Conservation (phyloP, 768 basidiomycete genomes). For the Cystobasidium tubakii region DNA sequence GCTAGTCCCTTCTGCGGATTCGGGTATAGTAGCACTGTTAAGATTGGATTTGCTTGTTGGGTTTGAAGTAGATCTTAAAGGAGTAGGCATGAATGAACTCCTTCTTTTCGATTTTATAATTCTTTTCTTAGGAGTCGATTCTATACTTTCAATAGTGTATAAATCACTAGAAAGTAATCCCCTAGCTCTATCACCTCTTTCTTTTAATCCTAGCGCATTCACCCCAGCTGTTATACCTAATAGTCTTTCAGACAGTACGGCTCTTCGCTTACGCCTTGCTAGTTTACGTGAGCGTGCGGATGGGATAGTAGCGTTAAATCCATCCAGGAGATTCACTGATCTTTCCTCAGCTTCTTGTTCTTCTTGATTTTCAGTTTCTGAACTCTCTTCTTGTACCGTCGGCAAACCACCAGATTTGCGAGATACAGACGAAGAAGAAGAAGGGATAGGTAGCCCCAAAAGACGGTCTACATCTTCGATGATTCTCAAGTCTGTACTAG, state of each 20-base stretch:
- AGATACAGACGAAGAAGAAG: neutral
- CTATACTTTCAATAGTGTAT: constrained; percentile 26
- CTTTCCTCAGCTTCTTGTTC: constrained; percentile 8
- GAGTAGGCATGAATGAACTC: constrained; percentile 12
- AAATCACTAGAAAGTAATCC: constrained; percentile 10
- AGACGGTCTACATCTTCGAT: constrained; percentile 27
- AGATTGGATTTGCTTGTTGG: neutral
- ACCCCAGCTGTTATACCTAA: constrained; percentile 23
- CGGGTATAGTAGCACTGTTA: neutral
- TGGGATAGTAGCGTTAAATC: constrained; percentile 32
- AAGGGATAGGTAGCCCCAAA: constrained; percentile 13
- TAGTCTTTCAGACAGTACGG: constrained; percentile 12
- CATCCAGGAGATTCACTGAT: constrained; percentile 16
- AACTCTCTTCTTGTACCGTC: neutral
- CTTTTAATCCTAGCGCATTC: constrained; percentile 23
- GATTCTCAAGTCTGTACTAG: constrained; percentile 21
- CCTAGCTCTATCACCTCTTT: constrained; percentile 25
- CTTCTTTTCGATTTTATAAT: constrained; percentile 18
- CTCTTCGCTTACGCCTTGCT: constrained; percentile 11
- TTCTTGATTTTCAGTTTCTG: neutral
- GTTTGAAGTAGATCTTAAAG: constrained; percentile 11
- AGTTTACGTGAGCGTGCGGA: constrained; percentile 17
- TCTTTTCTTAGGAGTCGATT: constrained; percentile 19
- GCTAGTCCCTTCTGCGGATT: neutral
- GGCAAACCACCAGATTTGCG: neutral